These are phyloP conservation scores for Torulaspora maleeae DNA, from an alignment of 805 yeast species.

Conservation along the genomic window DNA sequence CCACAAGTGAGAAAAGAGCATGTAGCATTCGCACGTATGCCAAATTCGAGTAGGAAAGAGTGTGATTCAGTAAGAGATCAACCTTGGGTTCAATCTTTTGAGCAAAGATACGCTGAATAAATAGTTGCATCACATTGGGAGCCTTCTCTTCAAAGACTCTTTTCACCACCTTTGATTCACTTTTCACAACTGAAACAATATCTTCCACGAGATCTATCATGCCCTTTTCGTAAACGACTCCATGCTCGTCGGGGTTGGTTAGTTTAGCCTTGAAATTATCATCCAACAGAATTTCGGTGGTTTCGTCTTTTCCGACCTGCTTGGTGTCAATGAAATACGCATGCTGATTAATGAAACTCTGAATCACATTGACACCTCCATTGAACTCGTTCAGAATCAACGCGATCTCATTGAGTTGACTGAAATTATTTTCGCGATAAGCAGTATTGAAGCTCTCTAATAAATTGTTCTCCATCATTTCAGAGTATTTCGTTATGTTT, in stretches of 20 bases:
- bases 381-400: constrained; percentile 72
- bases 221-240: constrained; percentile 46
- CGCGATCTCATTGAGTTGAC: constrained; percentile 72
- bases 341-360: constrained; percentile 75
- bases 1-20: constrained; percentile 54
- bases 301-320: constrained; percentile 30
- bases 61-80: constrained; percentile 54
- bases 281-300: constrained; percentile 35
- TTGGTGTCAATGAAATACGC: constrained; percentile 51
- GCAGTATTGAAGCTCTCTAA: constrained; percentile 68
- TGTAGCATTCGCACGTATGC: constrained; percentile 76
- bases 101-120: constrained; percentile 71
- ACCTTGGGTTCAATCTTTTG: constrained; percentile 59
- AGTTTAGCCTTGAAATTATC: constrained; percentile 55
- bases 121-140: constrained; percentile 56
- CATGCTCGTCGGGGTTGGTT: constrained; percentile 52
- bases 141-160: constrained; percentile 71
- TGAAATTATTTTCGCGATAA: constrained; percentile 62
- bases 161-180: constrained; percentile 68
- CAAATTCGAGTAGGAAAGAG: constrained; percentile 58
- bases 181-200: constrained; percentile 53
- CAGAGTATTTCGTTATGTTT: constrained; percentile 64
- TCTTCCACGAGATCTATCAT: constrained; percentile 53
- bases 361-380: constrained; percentile 78
- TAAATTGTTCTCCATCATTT: constrained; percentile 66